A percentile compares a stretch with the other conserved stretches of the same genome.
These are phyloP conservation scores for Xylariomycetidae sp. DNA, from an alignment of 2,329 filamentous ascomycete genomes.

Conservation along the genomic window DNA sequence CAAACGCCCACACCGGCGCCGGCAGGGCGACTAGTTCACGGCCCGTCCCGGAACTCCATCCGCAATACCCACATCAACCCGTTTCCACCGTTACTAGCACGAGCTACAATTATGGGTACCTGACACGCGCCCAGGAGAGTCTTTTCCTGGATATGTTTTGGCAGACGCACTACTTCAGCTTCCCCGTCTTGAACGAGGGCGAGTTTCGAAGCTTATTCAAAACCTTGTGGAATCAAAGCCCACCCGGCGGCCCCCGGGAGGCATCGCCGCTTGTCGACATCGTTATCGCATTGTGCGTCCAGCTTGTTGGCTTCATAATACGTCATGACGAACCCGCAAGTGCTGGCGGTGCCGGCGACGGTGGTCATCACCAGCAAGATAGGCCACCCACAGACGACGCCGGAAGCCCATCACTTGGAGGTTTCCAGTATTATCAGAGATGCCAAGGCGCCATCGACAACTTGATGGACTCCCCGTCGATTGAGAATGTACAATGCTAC, in stretches of 20 bases:
- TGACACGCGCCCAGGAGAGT: conserved; percentile 8
- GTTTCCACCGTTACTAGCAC: not conserved
- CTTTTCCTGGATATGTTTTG: conserved; percentile 12
- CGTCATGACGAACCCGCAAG: not conserved
- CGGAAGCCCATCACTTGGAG: conserved; percentile 6
- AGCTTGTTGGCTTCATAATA: conserved; percentile 5
- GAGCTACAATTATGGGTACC: conserved; percentile 1
- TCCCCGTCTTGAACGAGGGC: conserved; percentile 9
- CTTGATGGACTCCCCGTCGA: conserved; percentile 8
- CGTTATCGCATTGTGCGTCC: conserved; percentile 10
- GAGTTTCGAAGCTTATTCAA: conserved; percentile 9
- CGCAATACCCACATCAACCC: too few species aligned
- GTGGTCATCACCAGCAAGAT: conserved; percentile 1
- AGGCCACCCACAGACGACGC: not conserved
- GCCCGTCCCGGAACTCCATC: too few species aligned
- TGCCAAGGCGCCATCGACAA: conserved; percentile 7
- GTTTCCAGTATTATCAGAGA: conserved; percentile 11
- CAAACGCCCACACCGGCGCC: too few species aligned
- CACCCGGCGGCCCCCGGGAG: conserved; percentile 2
- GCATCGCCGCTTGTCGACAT: conserved; percentile 13
- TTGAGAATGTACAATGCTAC: conserved; percentile 11
- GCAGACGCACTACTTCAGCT: conserved; percentile 13
- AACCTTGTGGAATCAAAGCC: conserved; percentile 2
- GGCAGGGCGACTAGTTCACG: too few species aligned
- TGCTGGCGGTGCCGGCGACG: not conserved